These are phyloP conservation scores for Austroboletus niveus DNA, from an alignment of 1,284 basidiomycete genomes.

Conservation along the genomic window DNA sequence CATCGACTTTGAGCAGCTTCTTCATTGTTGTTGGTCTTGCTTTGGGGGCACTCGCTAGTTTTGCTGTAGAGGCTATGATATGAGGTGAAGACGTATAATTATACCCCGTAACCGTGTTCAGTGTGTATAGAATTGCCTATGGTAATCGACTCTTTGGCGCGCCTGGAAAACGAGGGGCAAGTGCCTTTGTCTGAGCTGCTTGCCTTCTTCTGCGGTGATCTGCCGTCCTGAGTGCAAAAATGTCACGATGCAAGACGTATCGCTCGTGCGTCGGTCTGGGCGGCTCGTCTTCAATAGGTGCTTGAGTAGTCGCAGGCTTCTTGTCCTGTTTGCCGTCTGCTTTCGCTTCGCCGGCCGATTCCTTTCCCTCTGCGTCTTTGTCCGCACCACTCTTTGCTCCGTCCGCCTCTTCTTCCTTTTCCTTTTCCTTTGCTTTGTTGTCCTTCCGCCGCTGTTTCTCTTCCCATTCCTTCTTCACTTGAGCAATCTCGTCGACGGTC, in stretches of 20 bases:
- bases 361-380: conserved; percentile 20
- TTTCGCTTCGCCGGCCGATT: conserved; percentile 24
- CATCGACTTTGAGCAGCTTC: conserved; percentile 78
- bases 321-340: conserved; percentile 26
- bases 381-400: conserved; percentile 33
- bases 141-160: conserved; percentile 37
- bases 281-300: background rate
- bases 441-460: conserved; percentile 62
- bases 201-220: conserved; percentile 60
- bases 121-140: background rate
- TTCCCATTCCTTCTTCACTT: conserved; percentile 77
- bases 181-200: conserved; percentile 51
- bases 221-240: conserved; percentile 57
- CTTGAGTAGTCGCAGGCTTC: conserved; percentile 19
- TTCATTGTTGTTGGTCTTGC: conserved; percentile 76
- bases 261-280: conserved; percentile 44
- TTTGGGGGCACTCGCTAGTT: conserved; percentile 74
- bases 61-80: conserved; percentile 59
- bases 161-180: conserved; percentile 56
- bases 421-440: conserved; percentile 48
- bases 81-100: too few species aligned
- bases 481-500: conserved; percentile 65
- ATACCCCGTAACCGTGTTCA: too few species aligned
- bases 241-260: conserved; percentile 57
- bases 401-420: conserved; percentile 29